Percentiles rank a stretch among this genome's conserved stretches.
Evolutionary conservation across 768 basidiomycete species (phyloP).

Genomic region (Russula abietina): DNA sequence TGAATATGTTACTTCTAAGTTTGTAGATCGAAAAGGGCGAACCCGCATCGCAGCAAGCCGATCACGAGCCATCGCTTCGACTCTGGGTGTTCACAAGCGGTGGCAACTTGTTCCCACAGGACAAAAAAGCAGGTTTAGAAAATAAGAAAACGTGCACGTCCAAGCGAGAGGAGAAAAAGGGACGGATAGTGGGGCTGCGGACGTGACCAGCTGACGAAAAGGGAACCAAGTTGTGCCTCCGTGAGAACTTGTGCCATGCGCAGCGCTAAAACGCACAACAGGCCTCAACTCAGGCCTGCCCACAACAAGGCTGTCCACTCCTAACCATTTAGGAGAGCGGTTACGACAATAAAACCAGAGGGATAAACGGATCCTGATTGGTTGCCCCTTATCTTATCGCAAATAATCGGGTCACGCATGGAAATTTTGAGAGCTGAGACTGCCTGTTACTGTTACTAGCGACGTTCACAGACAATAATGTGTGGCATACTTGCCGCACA

Average conservation of each 20-base stretch:
- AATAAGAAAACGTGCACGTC: neutral
- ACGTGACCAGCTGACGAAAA: conserved; percentile 10
- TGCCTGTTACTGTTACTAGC: neutral
- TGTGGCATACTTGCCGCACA: conserved; percentile 90
- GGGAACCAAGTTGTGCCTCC: neutral
- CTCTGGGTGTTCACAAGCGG: neutral
- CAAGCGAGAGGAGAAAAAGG: neutral
- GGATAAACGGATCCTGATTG: neutral
- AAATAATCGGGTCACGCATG: neutral
- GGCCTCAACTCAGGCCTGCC: no score
- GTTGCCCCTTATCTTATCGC: conserved; percentile 11
- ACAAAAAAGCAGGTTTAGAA: neutral
- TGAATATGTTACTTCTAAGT: neutral
- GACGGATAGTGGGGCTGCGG: neutral
- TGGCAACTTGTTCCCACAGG: conserved; percentile 6
- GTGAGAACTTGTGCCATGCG: conserved; percentile 5
- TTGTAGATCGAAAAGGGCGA: conserved; percentile 1
- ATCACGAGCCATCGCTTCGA: conserved; percentile 24
- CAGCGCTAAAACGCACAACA: neutral
- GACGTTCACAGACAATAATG: conserved; percentile 42
- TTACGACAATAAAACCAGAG: no score
- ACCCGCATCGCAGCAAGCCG: conserved; percentile 26
- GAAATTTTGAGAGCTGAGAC: conserved; percentile 3
- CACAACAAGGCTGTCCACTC: no score
- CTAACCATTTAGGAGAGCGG: no score